phyloP scores from a whole-genome alignment of 306 rosid genomes.

The Cucurbita ficifolia region DNA sequence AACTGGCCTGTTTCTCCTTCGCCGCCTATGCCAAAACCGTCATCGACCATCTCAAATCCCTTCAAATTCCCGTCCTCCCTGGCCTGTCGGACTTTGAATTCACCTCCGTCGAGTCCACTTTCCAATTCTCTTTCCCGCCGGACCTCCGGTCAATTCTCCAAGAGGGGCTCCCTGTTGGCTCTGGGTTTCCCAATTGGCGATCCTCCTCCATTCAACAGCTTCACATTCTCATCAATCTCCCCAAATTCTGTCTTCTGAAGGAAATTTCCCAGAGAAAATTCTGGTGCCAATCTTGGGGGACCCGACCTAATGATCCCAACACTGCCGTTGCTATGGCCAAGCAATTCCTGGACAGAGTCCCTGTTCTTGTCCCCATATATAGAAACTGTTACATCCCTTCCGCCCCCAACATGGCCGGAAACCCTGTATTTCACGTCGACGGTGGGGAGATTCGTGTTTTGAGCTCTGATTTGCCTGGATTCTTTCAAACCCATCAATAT shows the following conservation, averaged over 20 bases:
- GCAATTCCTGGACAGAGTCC: constrained; percentile 18
- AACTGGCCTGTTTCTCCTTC: constrained; percentile 65
- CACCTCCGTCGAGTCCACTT: constrained; percentile 26
- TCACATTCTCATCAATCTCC: constrained; percentile 41
- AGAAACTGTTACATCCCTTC: constrained; percentile 46
- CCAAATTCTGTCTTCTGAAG: constrained; percentile 29
- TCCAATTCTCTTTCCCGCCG: constrained; percentile 55
- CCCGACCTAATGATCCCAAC: constrained; percentile 12
- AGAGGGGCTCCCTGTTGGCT: constrained; percentile 52
- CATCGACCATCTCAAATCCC: constrained; percentile 29
- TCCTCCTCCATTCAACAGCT: constrained; percentile 64
- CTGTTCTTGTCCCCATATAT: constrained; percentile 49
- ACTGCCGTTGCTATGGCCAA: constrained; percentile 13
- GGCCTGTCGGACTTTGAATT: constrained; percentile 63
- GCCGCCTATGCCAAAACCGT: constrained; percentile 51
- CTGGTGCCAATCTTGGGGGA: constrained; percentile 60
- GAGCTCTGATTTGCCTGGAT: constrained; percentile 44
- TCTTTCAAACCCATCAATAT: constrained; percentile 35
- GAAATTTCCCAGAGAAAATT: constrained; percentile 27
- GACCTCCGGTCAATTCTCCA: constrained; percentile 69
- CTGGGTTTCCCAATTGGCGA: constrained; percentile 82
- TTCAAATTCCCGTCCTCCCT: constrained; percentile 21
- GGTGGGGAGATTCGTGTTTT: constrained; percentile 25
- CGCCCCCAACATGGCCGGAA: constrained; percentile 37
- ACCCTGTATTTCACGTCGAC: constrained; percentile 45